phyloP scores from a whole-genome alignment of 164 flowering plant species.

The Brasenia schreberi region DNA sequence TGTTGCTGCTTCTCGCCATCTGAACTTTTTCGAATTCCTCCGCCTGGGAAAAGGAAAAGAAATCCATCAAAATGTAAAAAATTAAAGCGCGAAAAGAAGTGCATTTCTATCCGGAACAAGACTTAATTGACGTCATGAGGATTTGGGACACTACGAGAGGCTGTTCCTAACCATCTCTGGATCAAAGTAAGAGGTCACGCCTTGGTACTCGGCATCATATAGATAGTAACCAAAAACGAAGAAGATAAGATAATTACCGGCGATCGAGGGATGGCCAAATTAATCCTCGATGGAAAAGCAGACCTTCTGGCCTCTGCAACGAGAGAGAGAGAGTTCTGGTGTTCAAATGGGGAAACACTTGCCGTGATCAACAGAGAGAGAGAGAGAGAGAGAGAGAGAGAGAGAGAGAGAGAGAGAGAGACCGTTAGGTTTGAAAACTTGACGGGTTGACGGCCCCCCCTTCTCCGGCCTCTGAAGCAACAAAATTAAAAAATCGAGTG shows the following conservation, averaged over 20 bases:
- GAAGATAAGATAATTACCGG: not conserved
- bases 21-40: not conserved
- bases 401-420: not conserved
- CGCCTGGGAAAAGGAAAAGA: not conserved
- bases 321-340: no score
- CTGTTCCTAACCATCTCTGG: not conserved
- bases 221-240: not conserved
- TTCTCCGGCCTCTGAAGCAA: no score
- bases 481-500: no score
- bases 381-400: not conserved
- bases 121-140: no score
- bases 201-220: not conserved
- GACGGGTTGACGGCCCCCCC: no score
- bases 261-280: not conserved
- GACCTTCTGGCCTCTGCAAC: not conserved
- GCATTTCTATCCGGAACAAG: no score
- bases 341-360: no score
- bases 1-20: constrained; percentile 27
- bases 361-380: not conserved
- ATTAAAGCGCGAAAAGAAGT: not conserved
- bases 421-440: not conserved
- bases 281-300: not conserved
- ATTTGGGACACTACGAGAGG: not conserved
- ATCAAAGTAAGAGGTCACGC: not conserved
- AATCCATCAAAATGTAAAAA: no score